Base-by-base conservation (phyloP, 371 early-diverging fungal genomes). In the Mortierella sp. region DNA sequence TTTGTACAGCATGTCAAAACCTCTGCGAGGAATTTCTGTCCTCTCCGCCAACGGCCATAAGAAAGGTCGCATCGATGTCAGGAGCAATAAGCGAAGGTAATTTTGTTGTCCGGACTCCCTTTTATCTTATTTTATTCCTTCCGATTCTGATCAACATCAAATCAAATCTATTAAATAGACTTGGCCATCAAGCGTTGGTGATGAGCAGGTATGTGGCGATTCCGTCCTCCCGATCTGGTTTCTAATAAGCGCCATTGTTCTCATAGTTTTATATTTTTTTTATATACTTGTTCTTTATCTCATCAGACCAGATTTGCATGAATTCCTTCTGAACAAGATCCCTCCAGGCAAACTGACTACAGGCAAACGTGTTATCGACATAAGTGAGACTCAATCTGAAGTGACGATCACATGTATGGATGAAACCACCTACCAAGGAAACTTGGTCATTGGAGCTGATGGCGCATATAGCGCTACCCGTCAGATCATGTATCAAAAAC, bases 401-500 rank as follows among this genome's bases (percentile, higher is more conserved):
- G 73, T 79, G 17, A 66, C 64, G 13, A 74, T 79, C 54, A 70
- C 73, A 28, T 73, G 74, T 56, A 66, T 73, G 66, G 74, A 79
- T 61, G 79, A 79, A 59, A 72, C 79, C 29, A 73, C 70, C 10
- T 79, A 72, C 42, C 61, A 56, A 2, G 79, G 79, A 10, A 66
- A 64, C 32, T 8, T 79, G 12, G 79, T 79, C 54, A n/a, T 79
- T 23, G 79, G 79, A 1, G 79, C 79, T 34, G 79, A 79, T 32
- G 79, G 79, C 13, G 79, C 79, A 10, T 79, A 79, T 53, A 79
- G 79, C 22, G 70, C 79, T n/a, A 66, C 58, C 59, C 79, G 79
- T 19, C 74, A 72, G 60, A 72, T 79, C 64, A 65, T 79, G 53
- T 79, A 79, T 43, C 40, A 62, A 45, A 59, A 66, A 29, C 79